Evolutionary conservation across 805 yeast species (phyloP), one percentile per base, ranked within the genome.

Genomic region (Yamadazyma olivae): DNA sequence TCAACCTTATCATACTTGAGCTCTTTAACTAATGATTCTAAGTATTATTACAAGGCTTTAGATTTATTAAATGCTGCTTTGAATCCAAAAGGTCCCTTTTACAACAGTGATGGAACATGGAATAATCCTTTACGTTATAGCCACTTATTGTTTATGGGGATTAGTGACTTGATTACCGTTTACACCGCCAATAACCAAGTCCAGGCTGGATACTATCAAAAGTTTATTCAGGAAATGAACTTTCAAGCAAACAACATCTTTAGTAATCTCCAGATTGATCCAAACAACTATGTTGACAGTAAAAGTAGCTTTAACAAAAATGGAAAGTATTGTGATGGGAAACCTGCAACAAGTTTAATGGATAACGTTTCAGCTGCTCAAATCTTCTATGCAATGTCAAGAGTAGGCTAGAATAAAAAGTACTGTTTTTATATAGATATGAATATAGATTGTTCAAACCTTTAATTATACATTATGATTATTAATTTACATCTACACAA

Each of bases 131-230:
- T 56, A 24, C 36, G 45, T 18, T 56, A 54, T 36, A 31, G 42
- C n/a, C 50, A 53, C 19, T 41, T 56, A 16, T 39, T 54, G 15
- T 53, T 46, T 31, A 45, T 40, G 2, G 61, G 61, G 2, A 45
- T 47, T 32, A 51, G 49, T 16, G 61, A 56, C 32, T 46, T 50
- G 18, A 35, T 35, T 12, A 35, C 41, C 6, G 31, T 30, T 10
- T 25, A 40, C n/a, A 45, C 56, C 3, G 46, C 53, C 17, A 45
- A 41, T 15, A 40, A 36, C 19, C 22, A 35, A 10, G 20, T 32
- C 9, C 50, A 55, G 17, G 47, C 32, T 10, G 31, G 23, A 10
- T 22, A 20, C 14, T 39, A 35, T 24, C 42, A 39, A 22, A 25
- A 6, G 9, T 26, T 21, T 25, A 42, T 40, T 17, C 20, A n/a